These are phyloP conservation scores for Rutstroemia sp. DNA, from an alignment of 2,329 filamentous ascomycete genomes.

Conservation along the genomic window DNA sequence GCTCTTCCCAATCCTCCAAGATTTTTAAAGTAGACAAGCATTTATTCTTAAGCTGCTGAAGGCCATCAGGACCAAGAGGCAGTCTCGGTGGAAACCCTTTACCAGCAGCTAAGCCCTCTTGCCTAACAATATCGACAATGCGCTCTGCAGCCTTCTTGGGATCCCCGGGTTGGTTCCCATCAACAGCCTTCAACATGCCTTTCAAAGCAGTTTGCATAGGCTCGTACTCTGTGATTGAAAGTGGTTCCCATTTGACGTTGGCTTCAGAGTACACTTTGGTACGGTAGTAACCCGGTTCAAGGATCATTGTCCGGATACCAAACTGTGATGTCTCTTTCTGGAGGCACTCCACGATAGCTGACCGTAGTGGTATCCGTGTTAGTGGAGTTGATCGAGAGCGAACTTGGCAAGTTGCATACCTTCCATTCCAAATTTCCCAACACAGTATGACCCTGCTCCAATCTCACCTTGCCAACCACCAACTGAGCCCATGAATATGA, in stretches of 20 bases:
- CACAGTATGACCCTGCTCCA: constrained; percentile 9
- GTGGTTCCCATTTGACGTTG: constrained; percentile 4
- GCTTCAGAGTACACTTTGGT: constrained; percentile 34
- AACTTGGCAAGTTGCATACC: background rate
- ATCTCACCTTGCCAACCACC: constrained; percentile 11
- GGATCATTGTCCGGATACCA: constrained; percentile 15
- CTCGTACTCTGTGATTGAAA: constrained; percentile 7
- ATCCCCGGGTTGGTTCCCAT: constrained; percentile 34
- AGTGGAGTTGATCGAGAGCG: background rate
- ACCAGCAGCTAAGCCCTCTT: constrained; percentile 27
- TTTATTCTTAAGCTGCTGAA: constrained; percentile 26
- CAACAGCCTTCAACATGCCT: constrained; percentile 17
- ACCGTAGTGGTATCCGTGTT: background rate
- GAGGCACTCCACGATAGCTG: constrained; percentile 13
- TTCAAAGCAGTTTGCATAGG: constrained; percentile 4
- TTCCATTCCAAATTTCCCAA: constrained; percentile 16
- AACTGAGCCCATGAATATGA: constrained; percentile 14
- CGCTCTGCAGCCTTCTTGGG: constrained; percentile 32
- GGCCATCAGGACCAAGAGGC: constrained; percentile 32
- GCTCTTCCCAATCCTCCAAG: constrained; percentile 16
- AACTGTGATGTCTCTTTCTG: constrained; percentile 11
- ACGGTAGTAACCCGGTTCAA: constrained; percentile 44
- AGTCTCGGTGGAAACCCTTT: constrained; percentile 29
- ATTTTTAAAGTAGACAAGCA: constrained; percentile 11
- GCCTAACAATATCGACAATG: constrained; percentile 33